Evolutionary conservation across 768 basidiomycete species (phyloP).

Genomic region (Nidularia sp.): DNA sequence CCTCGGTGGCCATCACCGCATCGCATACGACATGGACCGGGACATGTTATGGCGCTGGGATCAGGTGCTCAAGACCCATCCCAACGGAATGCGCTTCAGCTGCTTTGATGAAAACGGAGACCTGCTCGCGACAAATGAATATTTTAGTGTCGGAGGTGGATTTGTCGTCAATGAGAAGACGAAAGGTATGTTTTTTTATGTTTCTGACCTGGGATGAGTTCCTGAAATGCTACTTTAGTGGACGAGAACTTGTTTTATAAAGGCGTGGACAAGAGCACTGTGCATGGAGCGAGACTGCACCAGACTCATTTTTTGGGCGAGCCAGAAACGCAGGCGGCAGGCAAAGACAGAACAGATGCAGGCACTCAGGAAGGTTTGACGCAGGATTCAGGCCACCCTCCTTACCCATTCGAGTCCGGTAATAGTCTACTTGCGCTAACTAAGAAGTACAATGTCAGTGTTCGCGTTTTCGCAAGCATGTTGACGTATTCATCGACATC

Average conservation of each 20-base stretch:
- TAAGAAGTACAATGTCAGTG: slow-evolving; percentile 74
- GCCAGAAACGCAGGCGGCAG: slow-evolving; percentile 13
- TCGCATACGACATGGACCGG: slow-evolving; percentile 80
- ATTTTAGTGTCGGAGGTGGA: slow-evolving; percentile 91
- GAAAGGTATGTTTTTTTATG: slow-evolving; percentile 46
- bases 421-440: slow-evolving; percentile 73
- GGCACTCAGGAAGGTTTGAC: neutral
- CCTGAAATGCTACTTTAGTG: slow-evolving; percentile 32
- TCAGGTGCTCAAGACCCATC: slow-evolving; percentile 82
- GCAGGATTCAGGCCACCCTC: slow-evolving; percentile 50
- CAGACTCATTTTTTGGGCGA: slow-evolving; percentile 49
- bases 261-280: slow-evolving; percentile 76
- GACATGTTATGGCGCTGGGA: slow-evolving; percentile 96
- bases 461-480: slow-evolving; percentile 1
- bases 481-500: slow-evolving; percentile 1
- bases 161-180: slow-evolving; percentile 96
- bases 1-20: slow-evolving; percentile 70
- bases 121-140: slow-evolving; percentile 90
- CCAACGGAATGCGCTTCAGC: slow-evolving; percentile 92
- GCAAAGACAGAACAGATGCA: neutral
- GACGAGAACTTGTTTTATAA: slow-evolving; percentile 97
- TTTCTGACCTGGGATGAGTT: neutral
- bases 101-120: slow-evolving; percentile 80
- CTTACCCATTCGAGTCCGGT: slow-evolving; percentile 80
- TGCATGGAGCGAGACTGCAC: slow-evolving; percentile 76